A percentile compares a stretch with the other conserved stretches of the same genome.
phyloP scores from a whole-genome alignment of 768 basidiomycete genomes.

The Lenzites betulinus region DNA sequence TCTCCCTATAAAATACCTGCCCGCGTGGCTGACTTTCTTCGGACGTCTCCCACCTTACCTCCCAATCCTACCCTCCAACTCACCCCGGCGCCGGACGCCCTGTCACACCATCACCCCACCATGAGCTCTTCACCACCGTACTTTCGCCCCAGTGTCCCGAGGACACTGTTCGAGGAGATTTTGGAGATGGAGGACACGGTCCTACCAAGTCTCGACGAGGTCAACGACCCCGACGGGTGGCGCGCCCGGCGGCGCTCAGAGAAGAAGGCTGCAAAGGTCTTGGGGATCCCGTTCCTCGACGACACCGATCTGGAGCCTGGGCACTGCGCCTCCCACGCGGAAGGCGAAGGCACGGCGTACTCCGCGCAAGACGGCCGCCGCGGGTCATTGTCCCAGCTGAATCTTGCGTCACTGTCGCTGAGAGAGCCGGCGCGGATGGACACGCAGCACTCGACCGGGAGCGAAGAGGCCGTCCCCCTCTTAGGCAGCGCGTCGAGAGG shows the following conservation, averaged over 20 bases:
- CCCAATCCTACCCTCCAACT: too few species aligned
- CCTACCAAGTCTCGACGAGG: neutral
- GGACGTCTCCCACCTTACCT: too few species aligned
- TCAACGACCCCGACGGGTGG: neutral
- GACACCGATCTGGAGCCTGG: neutral
- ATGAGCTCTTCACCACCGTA: too few species aligned
- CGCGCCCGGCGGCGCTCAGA: neutral
- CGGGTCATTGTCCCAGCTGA: neutral
- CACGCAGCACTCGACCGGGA: neutral
- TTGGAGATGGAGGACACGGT: neutral
- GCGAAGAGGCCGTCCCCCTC: slow-evolving; percentile 2
- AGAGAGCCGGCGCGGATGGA: neutral
- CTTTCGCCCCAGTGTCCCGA: too few species aligned
- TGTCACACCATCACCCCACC: too few species aligned
- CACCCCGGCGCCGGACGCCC: too few species aligned
- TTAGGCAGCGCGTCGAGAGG: neutral
- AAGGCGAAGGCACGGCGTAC: neutral
- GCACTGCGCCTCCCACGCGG: neutral
- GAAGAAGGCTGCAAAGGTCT: neutral
- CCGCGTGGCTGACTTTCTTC: too few species aligned
- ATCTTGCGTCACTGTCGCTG: neutral
- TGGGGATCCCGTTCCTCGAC: neutral
- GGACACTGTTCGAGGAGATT: neutral
- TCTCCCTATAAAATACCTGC: too few species aligned
- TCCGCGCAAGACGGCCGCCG: neutral